Evolutionary conservation across 768 basidiomycete species (phyloP).

Genomic region (Suillus alpinus): DNA sequence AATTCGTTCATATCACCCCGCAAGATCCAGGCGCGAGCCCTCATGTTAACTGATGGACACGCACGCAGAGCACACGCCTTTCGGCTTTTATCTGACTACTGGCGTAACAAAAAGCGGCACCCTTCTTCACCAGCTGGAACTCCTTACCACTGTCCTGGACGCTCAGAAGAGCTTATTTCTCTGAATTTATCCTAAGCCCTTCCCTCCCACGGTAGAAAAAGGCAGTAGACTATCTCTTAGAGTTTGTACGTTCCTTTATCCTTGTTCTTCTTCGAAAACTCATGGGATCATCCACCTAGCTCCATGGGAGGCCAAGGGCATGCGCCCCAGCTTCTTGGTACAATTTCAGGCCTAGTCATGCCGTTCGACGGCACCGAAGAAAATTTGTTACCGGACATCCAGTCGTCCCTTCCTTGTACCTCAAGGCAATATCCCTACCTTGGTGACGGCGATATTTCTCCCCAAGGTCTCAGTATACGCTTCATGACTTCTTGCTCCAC

Average conservation of each 20-base stretch:
- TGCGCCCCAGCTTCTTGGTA: neutral
- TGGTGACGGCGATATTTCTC: neutral
- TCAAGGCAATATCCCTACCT: constrained; percentile 14
- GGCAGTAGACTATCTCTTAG: neutral
- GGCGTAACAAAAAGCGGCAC: neutral
- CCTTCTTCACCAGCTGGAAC: neutral
- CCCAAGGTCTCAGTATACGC: constrained; percentile 19
- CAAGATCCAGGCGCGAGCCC: constrained; percentile 18
- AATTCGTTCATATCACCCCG: constrained; percentile 14
- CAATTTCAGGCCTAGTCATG: neutral
- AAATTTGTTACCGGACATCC: constrained; percentile 18
- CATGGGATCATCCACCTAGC: neutral
- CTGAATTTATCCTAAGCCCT: neutral
- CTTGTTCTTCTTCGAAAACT: neutral
- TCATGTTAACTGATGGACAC: constrained; percentile 26
- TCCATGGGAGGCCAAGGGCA: neutral
- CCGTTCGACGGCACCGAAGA: constrained; percentile 15
- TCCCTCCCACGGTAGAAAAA: constrained; percentile 6
- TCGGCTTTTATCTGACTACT: constrained; percentile 28
- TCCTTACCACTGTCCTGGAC: neutral
- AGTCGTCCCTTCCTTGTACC: constrained; percentile 15
- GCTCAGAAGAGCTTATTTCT: neutral
- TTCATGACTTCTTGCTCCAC: constrained; percentile 25
- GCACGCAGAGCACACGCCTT: constrained; percentile 22
- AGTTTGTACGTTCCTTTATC: neutral